Percentiles rank a stretch among this genome's conserved stretches.
phyloP scores from a whole-genome alignment of 306 rosid genomes.

The Arachis stenosperma region DNA sequence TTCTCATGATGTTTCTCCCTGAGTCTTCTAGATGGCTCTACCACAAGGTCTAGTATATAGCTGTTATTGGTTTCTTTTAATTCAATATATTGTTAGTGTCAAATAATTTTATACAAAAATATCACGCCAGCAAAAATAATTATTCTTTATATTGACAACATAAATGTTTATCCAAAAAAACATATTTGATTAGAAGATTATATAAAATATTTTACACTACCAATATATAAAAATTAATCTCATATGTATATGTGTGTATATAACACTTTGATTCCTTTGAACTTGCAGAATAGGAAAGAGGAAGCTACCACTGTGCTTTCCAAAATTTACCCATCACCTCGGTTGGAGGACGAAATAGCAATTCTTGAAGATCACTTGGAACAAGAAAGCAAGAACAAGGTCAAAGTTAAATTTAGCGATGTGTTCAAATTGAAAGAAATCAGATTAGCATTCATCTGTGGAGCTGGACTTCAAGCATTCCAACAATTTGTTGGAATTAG shows the following conservation, averaged over 20 bases:
- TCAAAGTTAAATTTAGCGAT: slow-evolving; percentile 50
- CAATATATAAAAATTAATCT: no score
- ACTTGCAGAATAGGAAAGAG: slow-evolving; percentile 50
- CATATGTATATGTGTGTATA: no score
- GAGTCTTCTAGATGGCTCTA: slow-evolving; percentile 89
- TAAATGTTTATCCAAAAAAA: no score
- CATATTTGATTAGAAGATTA: no score
- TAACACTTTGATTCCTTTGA: no score
- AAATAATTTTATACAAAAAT: no score
- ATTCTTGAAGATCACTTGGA: slow-evolving; percentile 50
- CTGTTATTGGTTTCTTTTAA: no score
- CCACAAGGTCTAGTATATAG: slow-evolving; percentile 41
- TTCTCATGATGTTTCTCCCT: slow-evolving; percentile 62
- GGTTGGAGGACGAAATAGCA: slow-evolving; percentile 65
- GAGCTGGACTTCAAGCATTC: slow-evolving; percentile 86
- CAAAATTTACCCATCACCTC: slow-evolving; percentile 55
- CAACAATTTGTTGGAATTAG: slow-evolving; percentile 82
- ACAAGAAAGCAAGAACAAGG: slow-evolving; percentile 49
- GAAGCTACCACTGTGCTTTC: slow-evolving; percentile 65
- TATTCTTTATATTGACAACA: no score
- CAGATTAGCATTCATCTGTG: slow-evolving; percentile 69
- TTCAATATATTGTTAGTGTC: no score
- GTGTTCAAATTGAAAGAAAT: slow-evolving; percentile 64
- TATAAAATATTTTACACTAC: no score
- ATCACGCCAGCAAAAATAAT: no score